Evolutionary conservation across 2,329 filamentous ascomycete genomes (phyloP), one percentile per base, ranked within the genome.

Genomic region (Cytospora mali): DNA sequence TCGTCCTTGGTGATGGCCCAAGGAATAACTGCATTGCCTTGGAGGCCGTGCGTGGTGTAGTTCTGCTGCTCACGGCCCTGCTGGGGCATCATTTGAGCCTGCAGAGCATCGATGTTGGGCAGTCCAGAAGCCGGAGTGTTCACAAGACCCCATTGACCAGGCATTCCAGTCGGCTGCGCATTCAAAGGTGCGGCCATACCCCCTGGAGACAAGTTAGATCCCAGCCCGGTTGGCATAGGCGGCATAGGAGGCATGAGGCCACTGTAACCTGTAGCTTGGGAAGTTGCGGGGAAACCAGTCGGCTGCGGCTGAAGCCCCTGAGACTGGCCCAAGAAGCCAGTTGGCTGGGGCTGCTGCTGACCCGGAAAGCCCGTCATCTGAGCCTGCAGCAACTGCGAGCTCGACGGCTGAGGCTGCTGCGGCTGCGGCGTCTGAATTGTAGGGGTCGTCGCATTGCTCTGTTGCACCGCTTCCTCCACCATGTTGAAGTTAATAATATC

Each of bases 1-100:
- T 99, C 95, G 67, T 97, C 93, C 75, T 99, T 99, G 5, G 95
- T 99, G 64, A 99, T 95, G 18, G 95, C 93, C 95, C 95, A 99
- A 0, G 95, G 95, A 71, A 99, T 94, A 9, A 92, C 94, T 0
- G 95, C 95, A 77, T 96, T 98, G 58, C 95, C 95, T 66, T 92
- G 88, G 11, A 99, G 83, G 6, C 94, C 94, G 63, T 89, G 87
- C 1, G 93, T 94, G 9, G 92, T 96, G 70, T 91, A 98, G 21
- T 81, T 84, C 28, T 90, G 90, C 66, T 88, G 84, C 75, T 98
- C 95, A 39, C 95, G 90, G 51, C 95, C 95, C 69, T 91, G 87
- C 73, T 99, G 94, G 25, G 95, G 95, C 94, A 99, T 98, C 88
- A 99, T 95, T 66, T 93, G 91, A 62, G 92, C 89, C 71, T 96